phyloP scores from a whole-genome alignment of 176 grass and related monocot genomes.

The Zoysia japonica region DNA sequence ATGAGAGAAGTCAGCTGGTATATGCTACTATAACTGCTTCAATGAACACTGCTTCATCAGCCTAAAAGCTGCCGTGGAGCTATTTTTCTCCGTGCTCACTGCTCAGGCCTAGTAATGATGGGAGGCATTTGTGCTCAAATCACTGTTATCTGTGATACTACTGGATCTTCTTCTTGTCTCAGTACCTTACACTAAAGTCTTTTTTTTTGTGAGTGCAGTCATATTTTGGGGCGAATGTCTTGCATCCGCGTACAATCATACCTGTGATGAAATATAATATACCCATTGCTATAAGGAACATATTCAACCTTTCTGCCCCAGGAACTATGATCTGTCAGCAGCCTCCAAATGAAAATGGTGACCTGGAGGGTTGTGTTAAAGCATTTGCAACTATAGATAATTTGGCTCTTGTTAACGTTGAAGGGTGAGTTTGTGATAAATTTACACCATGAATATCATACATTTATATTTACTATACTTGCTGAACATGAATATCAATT shows the following conservation, averaged over 20 bases:
- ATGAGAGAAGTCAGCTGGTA: not conserved
- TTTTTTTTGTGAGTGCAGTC: conserved; percentile 50
- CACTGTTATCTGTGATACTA: not conserved
- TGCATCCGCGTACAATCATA: conserved; percentile 90
- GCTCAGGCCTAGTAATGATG: not conserved
- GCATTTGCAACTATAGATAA: conserved; percentile 87
- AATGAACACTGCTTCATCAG: not conserved
- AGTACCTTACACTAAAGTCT: conserved; percentile 8
- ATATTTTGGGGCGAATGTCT: conserved; percentile 87
- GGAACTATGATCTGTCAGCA: conserved; percentile 82
- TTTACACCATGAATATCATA: not conserved
- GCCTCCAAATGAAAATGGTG: conserved; percentile 54
- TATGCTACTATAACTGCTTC: not conserved
- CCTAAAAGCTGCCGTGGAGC: not conserved
- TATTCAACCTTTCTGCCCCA: conserved; percentile 73
- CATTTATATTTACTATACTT: not conserved
- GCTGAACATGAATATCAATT: not conserved
- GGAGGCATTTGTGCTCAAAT: not conserved
- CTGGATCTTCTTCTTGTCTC: not conserved
- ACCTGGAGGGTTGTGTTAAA: conserved; percentile 69
- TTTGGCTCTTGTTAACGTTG: conserved; percentile 79
- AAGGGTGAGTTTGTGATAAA: conserved; percentile 58
- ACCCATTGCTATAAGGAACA: conserved; percentile 79
- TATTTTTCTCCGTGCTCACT: not conserved
- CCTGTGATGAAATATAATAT: conserved; percentile 82